Conservation (phyloP, 768 basidiomycete genomes). For the Suillus hirtellus region DNA sequence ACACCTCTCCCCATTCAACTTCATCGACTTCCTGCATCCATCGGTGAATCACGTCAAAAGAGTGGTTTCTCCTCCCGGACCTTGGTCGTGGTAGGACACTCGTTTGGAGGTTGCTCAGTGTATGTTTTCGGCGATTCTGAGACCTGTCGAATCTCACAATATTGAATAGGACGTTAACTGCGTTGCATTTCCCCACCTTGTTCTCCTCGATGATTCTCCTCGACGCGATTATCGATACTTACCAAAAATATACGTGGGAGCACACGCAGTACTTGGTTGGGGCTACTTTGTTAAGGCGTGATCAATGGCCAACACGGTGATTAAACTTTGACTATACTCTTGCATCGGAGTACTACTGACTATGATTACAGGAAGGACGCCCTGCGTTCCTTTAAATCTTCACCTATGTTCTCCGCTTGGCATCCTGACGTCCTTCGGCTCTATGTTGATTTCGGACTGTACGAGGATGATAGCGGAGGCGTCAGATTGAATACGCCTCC, state of each 20-base stretch:
- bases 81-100: conserved; percentile 77
- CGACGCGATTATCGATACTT: conserved; percentile 65
- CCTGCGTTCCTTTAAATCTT: conserved; percentile 42
- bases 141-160: conserved; percentile 4
- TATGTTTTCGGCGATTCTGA: conserved; percentile 38
- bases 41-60: conserved; percentile 42
- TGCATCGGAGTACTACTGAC: neutral
- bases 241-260: neutral
- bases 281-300: conserved; percentile 59
- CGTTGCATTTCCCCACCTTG: conserved; percentile 59
- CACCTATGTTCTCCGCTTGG: conserved; percentile 73
- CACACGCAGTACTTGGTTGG: conserved; percentile 19
- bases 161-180: conserved; percentile 55
- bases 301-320: conserved; percentile 63
- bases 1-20: conserved; percentile 53
- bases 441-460: conserved; percentile 62
- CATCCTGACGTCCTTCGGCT: conserved; percentile 57
- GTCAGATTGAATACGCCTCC: conserved; percentile 66
- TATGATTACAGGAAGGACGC: conserved; percentile 56
- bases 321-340: neutral
- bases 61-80: conserved; percentile 53
- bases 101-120: conserved; percentile 79
- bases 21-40: conserved; percentile 42
- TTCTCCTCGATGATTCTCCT: conserved; percentile 74
- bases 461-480: conserved; percentile 34